Conservation (phyloP, 768 basidiomycete species). For the Tricholoma terreum region DNA sequence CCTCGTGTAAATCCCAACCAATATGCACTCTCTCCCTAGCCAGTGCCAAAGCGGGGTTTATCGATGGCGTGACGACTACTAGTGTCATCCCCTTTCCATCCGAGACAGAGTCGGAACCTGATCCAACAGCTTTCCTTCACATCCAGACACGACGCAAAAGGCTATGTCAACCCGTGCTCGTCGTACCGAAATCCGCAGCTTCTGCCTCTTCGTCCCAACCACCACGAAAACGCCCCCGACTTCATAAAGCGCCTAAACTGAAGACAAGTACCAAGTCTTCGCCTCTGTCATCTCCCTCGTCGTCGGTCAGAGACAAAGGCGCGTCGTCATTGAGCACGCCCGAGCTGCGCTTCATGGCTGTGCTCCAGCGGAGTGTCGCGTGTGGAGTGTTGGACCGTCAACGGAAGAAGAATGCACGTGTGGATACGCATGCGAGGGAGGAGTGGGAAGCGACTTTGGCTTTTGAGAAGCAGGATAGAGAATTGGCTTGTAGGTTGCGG, state of each 20-base stretch:
- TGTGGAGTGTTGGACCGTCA: constrained; percentile 12
- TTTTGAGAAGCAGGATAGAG: constrained; percentile 15
- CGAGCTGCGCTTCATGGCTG: constrained; percentile 15
- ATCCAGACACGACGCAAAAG: constrained; percentile 11
- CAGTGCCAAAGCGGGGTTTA: neutral
- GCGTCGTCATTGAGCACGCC: constrained; percentile 6
- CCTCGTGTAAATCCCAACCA: constrained; percentile 19
- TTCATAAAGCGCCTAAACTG: constrained; percentile 10
- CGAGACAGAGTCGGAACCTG: constrained; percentile 3
- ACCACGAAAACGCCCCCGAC: constrained; percentile 19
- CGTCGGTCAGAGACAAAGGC: neutral
- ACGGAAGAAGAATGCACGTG: neutral
- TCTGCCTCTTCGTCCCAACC: constrained; percentile 11
- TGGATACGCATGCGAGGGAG: too few species aligned
- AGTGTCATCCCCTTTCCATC: constrained; percentile 21
- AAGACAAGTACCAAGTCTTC: neutral
- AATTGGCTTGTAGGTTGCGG: constrained; percentile 19
- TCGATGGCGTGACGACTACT: neutral
- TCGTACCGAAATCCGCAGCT: constrained; percentile 5
- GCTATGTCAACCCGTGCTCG: constrained; percentile 1
- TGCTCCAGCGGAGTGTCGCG: constrained; percentile 18
- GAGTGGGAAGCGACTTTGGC: neutral
- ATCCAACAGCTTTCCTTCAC: constrained; percentile 14
- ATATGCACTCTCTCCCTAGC: constrained; percentile 21
- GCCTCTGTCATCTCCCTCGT: neutral